Percentiles rank a stretch among this genome's conserved stretches.
Evolutionary conservation across 2,329 filamentous ascomycete species (phyloP).

Genomic region (Aspergillus bombycis): DNA sequence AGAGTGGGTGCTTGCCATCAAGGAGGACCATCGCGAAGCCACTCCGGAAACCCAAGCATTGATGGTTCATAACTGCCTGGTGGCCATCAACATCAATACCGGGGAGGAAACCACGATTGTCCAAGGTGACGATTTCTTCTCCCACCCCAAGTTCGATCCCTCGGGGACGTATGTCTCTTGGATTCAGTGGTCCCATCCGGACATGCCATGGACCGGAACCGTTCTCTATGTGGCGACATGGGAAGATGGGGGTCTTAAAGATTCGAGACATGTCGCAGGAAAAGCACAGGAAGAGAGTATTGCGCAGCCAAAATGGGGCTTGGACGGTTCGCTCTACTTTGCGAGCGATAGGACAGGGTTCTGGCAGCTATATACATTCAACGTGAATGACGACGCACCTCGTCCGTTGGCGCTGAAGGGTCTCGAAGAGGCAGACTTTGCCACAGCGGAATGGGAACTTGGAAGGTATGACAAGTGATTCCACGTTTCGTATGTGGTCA

Average conservation of each 20-base stretch:
- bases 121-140: conserved; percentile 57
- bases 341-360: conserved; percentile 52
- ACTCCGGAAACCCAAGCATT: conserved; percentile 21
- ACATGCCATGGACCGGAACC: conserved; percentile 56
- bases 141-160: conserved; percentile 53
- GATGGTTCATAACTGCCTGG: conserved; percentile 35
- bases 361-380: conserved; percentile 52
- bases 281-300: conserved; percentile 46
- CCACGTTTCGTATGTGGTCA: too few relatives aligned
- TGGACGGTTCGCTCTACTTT: conserved; percentile 54
- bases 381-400: conserved; percentile 23
- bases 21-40: conserved; percentile 52
- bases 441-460: conserved; percentile 33
- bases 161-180: conserved; percentile 54
- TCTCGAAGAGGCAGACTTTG: conserved; percentile 45
- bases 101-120: conserved; percentile 44
- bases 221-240: conserved; percentile 52
- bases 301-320: conserved; percentile 56
- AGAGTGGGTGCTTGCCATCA: conserved; percentile 54
- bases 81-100: conserved; percentile 30
- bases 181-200: conserved; percentile 60
- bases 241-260: conserved; percentile 37
- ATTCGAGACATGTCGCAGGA: conserved; percentile 47
- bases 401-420: conserved; percentile 40
- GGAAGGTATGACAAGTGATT: conserved; percentile 16